Conservation (phyloP, 2,329 filamentous ascomycete genomes). For the Aureobasidium subglaciale region DNA sequence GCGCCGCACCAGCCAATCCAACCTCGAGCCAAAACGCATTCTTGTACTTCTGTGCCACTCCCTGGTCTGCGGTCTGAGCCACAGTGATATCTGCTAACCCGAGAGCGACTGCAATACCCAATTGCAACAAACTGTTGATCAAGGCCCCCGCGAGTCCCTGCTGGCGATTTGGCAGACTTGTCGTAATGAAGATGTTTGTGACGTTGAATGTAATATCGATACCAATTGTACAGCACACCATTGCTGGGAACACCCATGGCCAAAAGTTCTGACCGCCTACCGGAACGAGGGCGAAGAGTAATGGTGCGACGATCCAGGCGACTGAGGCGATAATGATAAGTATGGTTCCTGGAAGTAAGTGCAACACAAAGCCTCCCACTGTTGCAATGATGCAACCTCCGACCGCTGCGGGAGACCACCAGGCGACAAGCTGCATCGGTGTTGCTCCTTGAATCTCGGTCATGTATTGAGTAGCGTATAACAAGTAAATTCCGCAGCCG, state of each 20-base stretch:
- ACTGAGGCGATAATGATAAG: slow-evolving; percentile 56
- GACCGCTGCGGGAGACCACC: slow-evolving; percentile 60
- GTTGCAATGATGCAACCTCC: slow-evolving; percentile 61
- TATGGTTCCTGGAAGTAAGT: slow-evolving; percentile 55
- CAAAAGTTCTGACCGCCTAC: slow-evolving; percentile 52
- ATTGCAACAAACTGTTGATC: slow-evolving; percentile 62
- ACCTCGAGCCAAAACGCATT: slow-evolving; percentile 18
- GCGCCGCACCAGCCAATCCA: slow-evolving; percentile 12
- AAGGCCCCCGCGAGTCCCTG: slow-evolving; percentile 68
- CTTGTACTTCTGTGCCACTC: slow-evolving; percentile 14
- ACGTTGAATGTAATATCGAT: slow-evolving; percentile 72
- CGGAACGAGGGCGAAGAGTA: slow-evolving; percentile 61
- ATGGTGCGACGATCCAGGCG: slow-evolving; percentile 50
- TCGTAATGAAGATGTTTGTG: slow-evolving; percentile 67
- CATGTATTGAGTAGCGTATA: slow-evolving; percentile 65
- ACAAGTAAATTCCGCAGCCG: slow-evolving; percentile 59
- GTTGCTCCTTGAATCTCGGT: slow-evolving; percentile 52
- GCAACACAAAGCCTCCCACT: slow-evolving; percentile 59
- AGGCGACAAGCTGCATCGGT: slow-evolving; percentile 58
- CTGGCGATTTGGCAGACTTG: slow-evolving; percentile 55
- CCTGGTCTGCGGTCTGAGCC: slow-evolving; percentile 37
- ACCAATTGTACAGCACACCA: slow-evolving; percentile 63
- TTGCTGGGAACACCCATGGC: slow-evolving; percentile 66
- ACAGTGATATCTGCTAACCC: slow-evolving; percentile 60
- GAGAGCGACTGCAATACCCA: slow-evolving; percentile 65